A percentile compares a stretch with the other conserved stretches of the same genome.
phyloP scores from a whole-genome alignment of 2,329 filamentous ascomycete genomes.

The Trichoderma sp. region DNA sequence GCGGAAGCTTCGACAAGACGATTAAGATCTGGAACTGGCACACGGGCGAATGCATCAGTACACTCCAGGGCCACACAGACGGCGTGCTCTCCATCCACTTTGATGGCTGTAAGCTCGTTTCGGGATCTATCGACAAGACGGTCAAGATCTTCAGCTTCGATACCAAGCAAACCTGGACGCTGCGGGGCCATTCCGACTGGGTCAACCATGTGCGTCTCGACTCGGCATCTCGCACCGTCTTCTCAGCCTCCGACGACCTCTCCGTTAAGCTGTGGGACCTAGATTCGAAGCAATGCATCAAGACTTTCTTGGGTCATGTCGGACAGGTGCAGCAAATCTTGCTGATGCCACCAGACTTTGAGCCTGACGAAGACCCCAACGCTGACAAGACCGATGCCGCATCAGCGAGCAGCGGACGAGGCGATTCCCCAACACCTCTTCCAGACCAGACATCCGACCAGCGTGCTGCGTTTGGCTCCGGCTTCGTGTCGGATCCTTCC shows the following conservation, averaged over 20 bases:
- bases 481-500: constrained; percentile 60
- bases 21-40: constrained; percentile 97
- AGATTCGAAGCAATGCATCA: constrained; percentile 77
- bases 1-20: constrained; percentile 82
- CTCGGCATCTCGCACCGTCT: constrained; percentile 75
- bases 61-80: constrained; percentile 73
- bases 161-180: constrained; percentile 74
- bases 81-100: constrained; percentile 90
- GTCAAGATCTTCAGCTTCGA: constrained; percentile 93
- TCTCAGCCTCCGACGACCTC: constrained; percentile 92
- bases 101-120: constrained; percentile 79
- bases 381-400: constrained; percentile 55
- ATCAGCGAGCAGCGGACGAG: constrained; percentile 52
- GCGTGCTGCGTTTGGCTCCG: constrained; percentile 58
- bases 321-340: constrained; percentile 94
- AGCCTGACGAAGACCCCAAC: constrained; percentile 69
- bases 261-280: constrained; percentile 92
- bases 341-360: constrained; percentile 81
- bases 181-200: constrained; percentile 89
- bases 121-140: constrained; percentile 84
- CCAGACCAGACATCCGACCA: constrained; percentile 42
- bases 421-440: constrained; percentile 41
- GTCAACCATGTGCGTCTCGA: constrained; percentile 96
- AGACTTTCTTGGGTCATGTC: constrained; percentile 81
- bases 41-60: constrained; percentile 83